These are phyloP conservation scores for Coniochaeta hoffmannii DNA, from an alignment of 2,329 filamentous ascomycete genomes.

Conservation along the genomic window DNA sequence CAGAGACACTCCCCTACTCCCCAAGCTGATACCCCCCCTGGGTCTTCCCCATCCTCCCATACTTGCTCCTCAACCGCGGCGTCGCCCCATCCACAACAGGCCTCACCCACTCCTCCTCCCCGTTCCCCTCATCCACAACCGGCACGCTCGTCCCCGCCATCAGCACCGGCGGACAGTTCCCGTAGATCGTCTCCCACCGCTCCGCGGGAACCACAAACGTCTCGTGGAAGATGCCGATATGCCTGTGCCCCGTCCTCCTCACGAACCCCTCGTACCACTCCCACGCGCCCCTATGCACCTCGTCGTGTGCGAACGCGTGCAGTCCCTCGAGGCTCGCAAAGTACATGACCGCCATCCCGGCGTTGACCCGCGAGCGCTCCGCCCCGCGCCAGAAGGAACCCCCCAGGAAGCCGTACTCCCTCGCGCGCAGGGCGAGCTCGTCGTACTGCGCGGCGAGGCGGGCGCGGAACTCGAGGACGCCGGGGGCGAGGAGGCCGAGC, in stretches of 20 bases:
- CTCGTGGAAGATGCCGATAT: conserved; percentile 49
- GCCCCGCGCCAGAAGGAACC: conserved; percentile 29
- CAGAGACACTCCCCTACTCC: too few relatives aligned
- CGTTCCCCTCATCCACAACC: conserved; percentile 13
- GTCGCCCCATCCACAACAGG: conserved; percentile 25
- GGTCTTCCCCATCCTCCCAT: conserved; percentile 19
- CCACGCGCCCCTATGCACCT: conserved; percentile 40
- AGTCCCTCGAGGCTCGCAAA: conserved; percentile 41
- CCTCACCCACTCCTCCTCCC: conserved; percentile 22
- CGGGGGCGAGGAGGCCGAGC: conserved; percentile 38
- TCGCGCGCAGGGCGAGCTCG: conserved; percentile 25
- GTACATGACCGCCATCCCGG: conserved; percentile 36
- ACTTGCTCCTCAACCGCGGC: conserved; percentile 25
- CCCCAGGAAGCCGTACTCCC: conserved; percentile 40
- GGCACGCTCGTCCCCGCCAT: conserved; percentile 22
- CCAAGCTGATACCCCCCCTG: not conserved
- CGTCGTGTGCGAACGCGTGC: conserved; percentile 42
- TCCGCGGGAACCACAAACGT: conserved; percentile 36
- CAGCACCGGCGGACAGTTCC: conserved; percentile 31
- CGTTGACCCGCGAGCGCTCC: conserved; percentile 29
- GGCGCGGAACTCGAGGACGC: conserved; percentile 27
- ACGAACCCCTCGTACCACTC: conserved; percentile 34
- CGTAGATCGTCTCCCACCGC: conserved; percentile 44
- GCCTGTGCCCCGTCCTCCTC: conserved; percentile 20
- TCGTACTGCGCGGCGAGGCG: conserved; percentile 31